Conservation (phyloP, 345 rosid species). For the Lumnitzera littorea region DNA sequence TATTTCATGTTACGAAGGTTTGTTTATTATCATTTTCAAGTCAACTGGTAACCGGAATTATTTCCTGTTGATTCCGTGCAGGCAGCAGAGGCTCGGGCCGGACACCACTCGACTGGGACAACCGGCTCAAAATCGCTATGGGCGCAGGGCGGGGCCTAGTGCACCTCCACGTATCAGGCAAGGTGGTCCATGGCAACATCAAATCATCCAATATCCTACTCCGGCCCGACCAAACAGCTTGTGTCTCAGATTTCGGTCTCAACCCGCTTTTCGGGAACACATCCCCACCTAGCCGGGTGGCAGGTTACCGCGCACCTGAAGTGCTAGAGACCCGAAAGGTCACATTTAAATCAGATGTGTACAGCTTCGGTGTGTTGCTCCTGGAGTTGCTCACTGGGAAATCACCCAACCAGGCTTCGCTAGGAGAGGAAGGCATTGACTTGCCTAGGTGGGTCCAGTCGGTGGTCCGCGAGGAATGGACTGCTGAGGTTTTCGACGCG, state of each 20-base stretch:
- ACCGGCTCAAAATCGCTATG: conserved; percentile 64
- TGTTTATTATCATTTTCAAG: not conserved
- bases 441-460: conserved; percentile 97
- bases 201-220: conserved; percentile 86
- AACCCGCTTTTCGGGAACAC: conserved; percentile 62
- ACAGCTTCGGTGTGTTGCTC: conserved; percentile 87
- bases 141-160: conserved; percentile 73
- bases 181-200: conserved; percentile 80
- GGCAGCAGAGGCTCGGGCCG: conserved; percentile 94
- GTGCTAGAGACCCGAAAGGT: conserved; percentile 70
- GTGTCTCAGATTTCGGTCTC: conserved; percentile 77
- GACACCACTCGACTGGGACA: conserved; percentile 91
- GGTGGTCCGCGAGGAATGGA: conserved; percentile 97
- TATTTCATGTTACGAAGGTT: not conserved
- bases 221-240: conserved; percentile 59
- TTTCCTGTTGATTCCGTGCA: conserved; percentile 7
- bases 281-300: conserved; percentile 59
- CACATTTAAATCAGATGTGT: conserved; percentile 79
- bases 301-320: conserved; percentile 95
- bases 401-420: conserved; percentile 88
- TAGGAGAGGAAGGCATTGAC: conserved; percentile 96
- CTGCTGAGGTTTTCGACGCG: conserved; percentile 92
- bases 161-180: conserved; percentile 60
- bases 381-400: conserved; percentile 86
- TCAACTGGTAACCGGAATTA: not conserved